A percentile compares a stretch with the other conserved stretches of the same genome.
Evolutionary conservation across 345 rosid species (phyloP).

Genomic region (Aegle marmelos): DNA sequence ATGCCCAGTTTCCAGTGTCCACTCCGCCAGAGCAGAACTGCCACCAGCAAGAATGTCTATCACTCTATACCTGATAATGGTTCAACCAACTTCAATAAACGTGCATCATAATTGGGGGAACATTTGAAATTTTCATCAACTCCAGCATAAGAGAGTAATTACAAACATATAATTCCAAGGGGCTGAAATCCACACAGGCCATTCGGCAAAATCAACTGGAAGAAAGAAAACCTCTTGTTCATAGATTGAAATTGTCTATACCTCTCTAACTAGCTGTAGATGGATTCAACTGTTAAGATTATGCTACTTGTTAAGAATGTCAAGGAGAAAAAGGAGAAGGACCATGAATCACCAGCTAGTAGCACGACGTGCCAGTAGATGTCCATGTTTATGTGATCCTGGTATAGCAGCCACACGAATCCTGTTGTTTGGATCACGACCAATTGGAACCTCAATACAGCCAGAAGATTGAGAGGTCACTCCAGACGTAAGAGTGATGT

Average conservation of each 20-base stretch:
- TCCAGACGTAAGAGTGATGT: constrained; percentile 74
- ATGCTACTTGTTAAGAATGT: neutral
- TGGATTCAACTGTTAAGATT: neutral
- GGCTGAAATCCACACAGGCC: neutral
- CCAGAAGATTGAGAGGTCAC: constrained; percentile 65
- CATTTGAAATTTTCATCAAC: neutral
- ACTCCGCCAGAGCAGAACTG: constrained; percentile 74
- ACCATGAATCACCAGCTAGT: constrained; percentile 85
- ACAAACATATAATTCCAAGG: neutral
- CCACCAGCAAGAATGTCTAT: constrained; percentile 76
- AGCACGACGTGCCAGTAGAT: constrained; percentile 73
- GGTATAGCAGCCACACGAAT: constrained; percentile 82
- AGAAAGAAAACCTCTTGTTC: neutral
- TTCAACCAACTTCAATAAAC: constrained; percentile 11
- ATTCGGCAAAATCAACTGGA: neutral
- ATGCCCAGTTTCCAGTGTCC: constrained; percentile 94
- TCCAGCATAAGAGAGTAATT: neutral
- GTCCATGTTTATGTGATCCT: constrained; percentile 32
- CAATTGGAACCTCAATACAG: constrained; percentile 71
- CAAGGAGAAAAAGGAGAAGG: constrained; percentile 2
- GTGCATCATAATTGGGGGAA: neutral
- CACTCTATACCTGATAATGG: constrained; percentile 66
- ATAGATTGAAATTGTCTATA: neutral
- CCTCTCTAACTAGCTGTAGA: neutral
- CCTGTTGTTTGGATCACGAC: constrained; percentile 75